Conservation (phyloP, 163 green algal species). For the Scenedesmus sp. region DNA sequence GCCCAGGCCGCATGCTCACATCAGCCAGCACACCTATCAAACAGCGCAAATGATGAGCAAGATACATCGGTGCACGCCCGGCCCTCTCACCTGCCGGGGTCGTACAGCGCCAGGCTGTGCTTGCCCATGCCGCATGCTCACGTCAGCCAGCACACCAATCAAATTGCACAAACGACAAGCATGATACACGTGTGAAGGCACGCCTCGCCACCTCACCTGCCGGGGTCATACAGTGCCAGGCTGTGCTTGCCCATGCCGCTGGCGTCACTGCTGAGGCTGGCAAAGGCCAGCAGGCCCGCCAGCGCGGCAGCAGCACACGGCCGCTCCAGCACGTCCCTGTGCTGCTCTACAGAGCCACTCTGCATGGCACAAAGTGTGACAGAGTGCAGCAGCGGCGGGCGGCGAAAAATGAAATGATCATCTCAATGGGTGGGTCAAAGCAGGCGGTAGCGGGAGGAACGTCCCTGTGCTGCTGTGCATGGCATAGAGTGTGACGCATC, state of each 20-base stretch:
- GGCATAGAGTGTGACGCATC: no score
- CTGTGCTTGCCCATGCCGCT: constrained; percentile 70
- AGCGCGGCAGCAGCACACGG: constrained; percentile 51
- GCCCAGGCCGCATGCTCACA: constrained; percentile 69
- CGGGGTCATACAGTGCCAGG: constrained; percentile 81
- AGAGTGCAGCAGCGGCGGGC: background rate
- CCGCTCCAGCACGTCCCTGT: constrained; percentile 73
- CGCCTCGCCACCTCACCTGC: constrained; percentile 37
- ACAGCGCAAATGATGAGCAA: background rate
- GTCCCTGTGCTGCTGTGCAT: constrained; percentile 71
- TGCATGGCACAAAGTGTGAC: background rate
- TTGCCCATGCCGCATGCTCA: no score
- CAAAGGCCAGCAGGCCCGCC: constrained; percentile 80
- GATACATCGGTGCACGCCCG: background rate
- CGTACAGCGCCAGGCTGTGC: background rate
- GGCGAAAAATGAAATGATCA: no score
- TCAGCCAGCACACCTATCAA: constrained; percentile 69
- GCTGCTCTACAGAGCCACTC: background rate
- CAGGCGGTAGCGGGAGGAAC: constrained; percentile 43
- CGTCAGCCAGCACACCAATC: no score
- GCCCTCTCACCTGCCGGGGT: background rate
- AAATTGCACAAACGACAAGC: no score
- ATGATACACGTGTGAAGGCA: no score
- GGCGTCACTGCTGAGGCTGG: constrained; percentile 74
- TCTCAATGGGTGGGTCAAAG: no score